A percentile compares a stretch with the other conserved stretches of the same genome.
These are phyloP conservation scores for Pichia thaimueangensis DNA, from an alignment of 805 yeast species.

Conservation along the genomic window DNA sequence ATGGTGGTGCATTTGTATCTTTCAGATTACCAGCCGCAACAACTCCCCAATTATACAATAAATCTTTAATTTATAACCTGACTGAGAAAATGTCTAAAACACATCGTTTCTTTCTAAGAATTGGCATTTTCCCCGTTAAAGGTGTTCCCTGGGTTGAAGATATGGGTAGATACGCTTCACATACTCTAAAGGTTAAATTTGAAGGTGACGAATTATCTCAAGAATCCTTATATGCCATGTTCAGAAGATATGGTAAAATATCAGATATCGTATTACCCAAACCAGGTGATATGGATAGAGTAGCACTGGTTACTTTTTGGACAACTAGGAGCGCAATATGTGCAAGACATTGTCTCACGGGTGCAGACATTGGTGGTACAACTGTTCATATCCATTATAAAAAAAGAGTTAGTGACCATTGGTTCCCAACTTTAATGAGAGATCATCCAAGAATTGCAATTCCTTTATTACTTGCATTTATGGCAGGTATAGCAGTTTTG, in stretches of 20 bases:
- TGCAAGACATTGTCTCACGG: constrained; percentile 89
- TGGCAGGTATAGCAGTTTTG: constrained; percentile 76
- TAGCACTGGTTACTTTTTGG: constrained; percentile 51
- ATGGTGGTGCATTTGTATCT: constrained; percentile 91
- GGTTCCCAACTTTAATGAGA: constrained; percentile 50
- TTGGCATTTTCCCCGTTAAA: constrained; percentile 64
- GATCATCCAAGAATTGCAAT: constrained; percentile 79
- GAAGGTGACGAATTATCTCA: constrained; percentile 74
- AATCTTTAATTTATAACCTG: constrained; percentile 15
- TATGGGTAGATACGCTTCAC: constrained; percentile 67
- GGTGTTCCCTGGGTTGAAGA: constrained; percentile 98
- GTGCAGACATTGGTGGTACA: constrained; percentile 57
- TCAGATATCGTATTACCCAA: constrained; percentile 61
- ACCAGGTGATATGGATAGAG: constrained; percentile 40
- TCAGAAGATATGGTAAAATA: constrained; percentile 84
- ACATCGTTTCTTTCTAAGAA: constrained; percentile 36
- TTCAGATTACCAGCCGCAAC: constrained; percentile 50
- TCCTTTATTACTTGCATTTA: constrained; percentile 69
- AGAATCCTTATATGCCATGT: constrained; percentile 68
- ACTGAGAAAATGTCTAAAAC: constrained; percentile 9
- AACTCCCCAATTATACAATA: constrained; percentile 16
- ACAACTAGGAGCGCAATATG: constrained; percentile 63
- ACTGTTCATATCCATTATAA: constrained; percentile 70
- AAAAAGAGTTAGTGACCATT: constrained; percentile 45
- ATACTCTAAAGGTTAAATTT: constrained; percentile 56